phyloP scores from a whole-genome alignment of 805 yeast species.

The Starmerella apis region DNA sequence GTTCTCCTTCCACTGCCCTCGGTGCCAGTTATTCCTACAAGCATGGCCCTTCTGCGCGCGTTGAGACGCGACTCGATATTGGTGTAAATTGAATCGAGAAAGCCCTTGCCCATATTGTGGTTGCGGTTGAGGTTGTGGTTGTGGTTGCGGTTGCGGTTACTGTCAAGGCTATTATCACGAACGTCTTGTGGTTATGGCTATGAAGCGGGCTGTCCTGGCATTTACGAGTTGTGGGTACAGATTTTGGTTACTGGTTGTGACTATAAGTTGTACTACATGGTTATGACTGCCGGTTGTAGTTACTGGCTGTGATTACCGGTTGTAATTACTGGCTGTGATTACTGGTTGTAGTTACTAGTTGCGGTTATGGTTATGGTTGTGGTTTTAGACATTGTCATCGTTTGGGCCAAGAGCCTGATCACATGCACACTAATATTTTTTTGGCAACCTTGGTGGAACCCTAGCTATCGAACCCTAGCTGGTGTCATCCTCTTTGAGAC shows the following conservation, averaged over 20 bases:
- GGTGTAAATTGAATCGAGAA: neutral
- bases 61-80: neutral
- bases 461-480: constrained; percentile 1
- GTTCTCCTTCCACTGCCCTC: constrained; percentile 56
- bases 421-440: too few species aligned
- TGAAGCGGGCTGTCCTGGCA: neutral
- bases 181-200: too few species aligned
- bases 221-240: too few species aligned
- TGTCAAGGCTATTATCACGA: neutral
- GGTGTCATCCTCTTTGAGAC: neutral
- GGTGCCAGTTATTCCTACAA: constrained; percentile 67
- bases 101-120: neutral
- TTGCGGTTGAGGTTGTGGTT: neutral
- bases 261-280: too few species aligned
- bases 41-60: constrained; percentile 36
- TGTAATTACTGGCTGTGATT: too few species aligned
- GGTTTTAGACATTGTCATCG: too few species aligned
- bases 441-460: too few species aligned
- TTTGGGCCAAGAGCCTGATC: too few species aligned
- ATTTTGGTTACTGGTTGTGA: too few species aligned
- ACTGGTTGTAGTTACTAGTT: too few species aligned
- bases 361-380: neutral
- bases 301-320: too few species aligned
- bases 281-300: too few species aligned
- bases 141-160: neutral